Conservation (phyloP, 805 yeast species). For the Candida vartiovaarae region DNA sequence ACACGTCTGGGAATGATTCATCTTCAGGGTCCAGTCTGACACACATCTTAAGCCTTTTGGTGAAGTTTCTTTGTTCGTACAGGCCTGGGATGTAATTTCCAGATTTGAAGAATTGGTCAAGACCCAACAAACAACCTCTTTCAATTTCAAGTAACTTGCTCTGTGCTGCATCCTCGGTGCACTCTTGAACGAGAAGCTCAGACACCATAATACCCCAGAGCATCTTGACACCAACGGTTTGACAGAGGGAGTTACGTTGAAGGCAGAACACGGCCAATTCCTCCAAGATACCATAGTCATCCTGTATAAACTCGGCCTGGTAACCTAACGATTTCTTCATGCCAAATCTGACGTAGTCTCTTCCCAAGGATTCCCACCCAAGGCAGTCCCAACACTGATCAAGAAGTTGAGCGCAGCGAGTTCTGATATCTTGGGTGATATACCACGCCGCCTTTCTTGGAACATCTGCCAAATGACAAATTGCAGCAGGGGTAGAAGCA, state of each 20-base stretch:
- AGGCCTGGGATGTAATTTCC: conserved; percentile 49
- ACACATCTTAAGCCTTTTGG: conserved; percentile 40
- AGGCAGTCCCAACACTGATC: conserved; percentile 66
- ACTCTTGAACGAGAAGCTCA: conserved; percentile 52
- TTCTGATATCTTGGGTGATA: conserved; percentile 58
- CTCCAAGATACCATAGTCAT: conserved; percentile 53
- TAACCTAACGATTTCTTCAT: conserved; percentile 58
- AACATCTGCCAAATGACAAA: conserved; percentile 63
- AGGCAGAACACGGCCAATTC: conserved; percentile 62
- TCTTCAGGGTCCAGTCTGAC: conserved; percentile 57
- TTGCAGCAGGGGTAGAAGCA: conserved; percentile 59
- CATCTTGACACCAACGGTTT: conserved; percentile 54
- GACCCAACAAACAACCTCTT: conserved; percentile 52
- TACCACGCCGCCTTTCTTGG: conserved; percentile 64
- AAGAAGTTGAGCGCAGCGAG: conserved; percentile 47
- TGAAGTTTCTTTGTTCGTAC: conserved; percentile 47
- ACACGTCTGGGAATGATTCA: conserved; percentile 46
- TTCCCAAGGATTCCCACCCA: conserved; percentile 54
- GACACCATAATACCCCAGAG: conserved; percentile 68
- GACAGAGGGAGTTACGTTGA: conserved; percentile 57
- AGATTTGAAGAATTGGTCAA: conserved; percentile 57
- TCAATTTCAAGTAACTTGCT: conserved; percentile 54
- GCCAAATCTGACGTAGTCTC: conserved; percentile 51
- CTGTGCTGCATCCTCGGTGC: conserved; percentile 48
- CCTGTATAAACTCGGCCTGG: conserved; percentile 56